phyloP scores from a whole-genome alignment of 768 basidiomycete species.

The Dioszegia aurantiaca region DNA sequence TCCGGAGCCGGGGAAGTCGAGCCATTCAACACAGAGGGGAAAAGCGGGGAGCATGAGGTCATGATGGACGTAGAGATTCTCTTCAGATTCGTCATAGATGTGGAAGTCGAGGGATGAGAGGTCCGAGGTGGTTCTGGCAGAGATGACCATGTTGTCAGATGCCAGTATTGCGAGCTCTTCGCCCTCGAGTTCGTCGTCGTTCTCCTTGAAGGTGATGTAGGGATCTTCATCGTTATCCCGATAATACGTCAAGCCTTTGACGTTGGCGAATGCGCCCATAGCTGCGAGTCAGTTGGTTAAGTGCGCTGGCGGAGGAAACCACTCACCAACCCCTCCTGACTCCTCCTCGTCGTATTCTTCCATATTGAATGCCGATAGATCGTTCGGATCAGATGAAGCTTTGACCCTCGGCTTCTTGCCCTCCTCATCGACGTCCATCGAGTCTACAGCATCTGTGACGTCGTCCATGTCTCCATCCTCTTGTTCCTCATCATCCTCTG shows the following conservation, averaged over 20 bases:
- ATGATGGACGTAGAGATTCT: slow-evolving; percentile 89
- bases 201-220: slow-evolving; percentile 89
- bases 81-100: slow-evolving; percentile 75
- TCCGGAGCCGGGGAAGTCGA: slow-evolving; percentile 68
- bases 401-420: slow-evolving; percentile 9
- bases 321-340: slow-evolving; percentile 51
- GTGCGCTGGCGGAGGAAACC: slow-evolving; percentile 12
- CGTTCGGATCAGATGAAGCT: slow-evolving; percentile 56
- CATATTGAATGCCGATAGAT: slow-evolving; percentile 80
- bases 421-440: slow-evolving; percentile 57
- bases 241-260: slow-evolving; percentile 91
- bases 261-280: slow-evolving; percentile 80
- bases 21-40: slow-evolving; percentile 98
- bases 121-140: slow-evolving; percentile 94
- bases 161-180: slow-evolving; percentile 84
- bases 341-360: slow-evolving; percentile 88
- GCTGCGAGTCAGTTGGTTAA: too few species aligned
- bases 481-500: slow-evolving; percentile 26
- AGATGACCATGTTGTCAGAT: slow-evolving; percentile 85
- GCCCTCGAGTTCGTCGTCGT: slow-evolving; percentile 71
- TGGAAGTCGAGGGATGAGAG: slow-evolving; percentile 93
- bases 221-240: slow-evolving; percentile 90
- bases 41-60: slow-evolving; percentile 97
- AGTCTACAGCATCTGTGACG: slow-evolving; percentile 60
- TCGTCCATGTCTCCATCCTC: slow-evolving; percentile 54